Base-by-base conservation (phyloP, 371 early-diverging fungal genomes). In the Mucor lusitanicus region DNA sequence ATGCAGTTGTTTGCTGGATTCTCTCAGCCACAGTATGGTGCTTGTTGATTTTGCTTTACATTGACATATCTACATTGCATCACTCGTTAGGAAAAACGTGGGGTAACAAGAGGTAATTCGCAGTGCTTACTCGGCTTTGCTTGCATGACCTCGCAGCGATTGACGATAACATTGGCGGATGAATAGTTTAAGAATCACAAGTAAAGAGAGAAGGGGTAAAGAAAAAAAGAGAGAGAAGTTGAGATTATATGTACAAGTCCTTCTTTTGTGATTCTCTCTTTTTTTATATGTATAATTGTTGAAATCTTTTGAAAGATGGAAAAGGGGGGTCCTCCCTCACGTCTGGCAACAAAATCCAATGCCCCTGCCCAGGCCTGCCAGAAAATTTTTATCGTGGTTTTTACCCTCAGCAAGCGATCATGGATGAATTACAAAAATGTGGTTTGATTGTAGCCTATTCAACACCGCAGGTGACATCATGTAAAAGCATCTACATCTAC, bases 71-170 rank as follows among this genome's bases (percentile, higher is more conserved):
- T 46, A 46, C 40, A 17, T 40, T 40, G 0, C 40, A 40, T 40
- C 40, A 19, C 9, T 46, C 5, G 21, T 21, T 40, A 40, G 19
- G 21, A 35, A 21, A 46, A 46, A 46, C 21, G 46, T 46, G 46
- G 46, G 46, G 23, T 46, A 46, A 9, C n/a, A 46, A 46, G 21
- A 21, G 46, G 19, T 21, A 46, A 9, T 19, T 19, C 19, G n/a
- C 0, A 21, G 11, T 46, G 19, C 54, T 62, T 35, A 68, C 48
- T 44, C 62, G 62, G 27, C 62, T 62, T 68, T 62, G 68, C 44
- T 68, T 61, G 62, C 63, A 68, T 39, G 63, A 46, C 35, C 68
- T 57, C 35, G 68, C 63, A 61, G 62, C 28, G 33, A 57, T 19
- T 55, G 63, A 68, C n/a, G 58, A 62, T 23, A 61, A 35, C 68